Conservation (phyloP, 2,329 filamentous ascomycete species). For the Clathrospora elynae region DNA sequence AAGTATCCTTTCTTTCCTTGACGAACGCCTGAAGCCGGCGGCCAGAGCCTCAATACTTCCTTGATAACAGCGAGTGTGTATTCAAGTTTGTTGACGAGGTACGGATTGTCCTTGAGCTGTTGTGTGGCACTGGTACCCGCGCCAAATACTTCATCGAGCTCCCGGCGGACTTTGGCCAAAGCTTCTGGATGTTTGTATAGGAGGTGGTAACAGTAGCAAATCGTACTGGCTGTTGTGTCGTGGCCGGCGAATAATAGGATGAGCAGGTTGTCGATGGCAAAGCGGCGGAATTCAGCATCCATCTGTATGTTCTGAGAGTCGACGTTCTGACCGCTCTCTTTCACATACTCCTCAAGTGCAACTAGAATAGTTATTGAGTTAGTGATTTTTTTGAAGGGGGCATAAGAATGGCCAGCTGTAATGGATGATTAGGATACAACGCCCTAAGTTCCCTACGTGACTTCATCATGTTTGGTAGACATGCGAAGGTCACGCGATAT, state of each 20-base stretch:
- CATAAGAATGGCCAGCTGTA: no score
- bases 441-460: no score
- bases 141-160: conserved; percentile 42
- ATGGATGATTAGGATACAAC: no score
- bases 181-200: conserved; percentile 33
- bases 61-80: conserved; percentile 46
- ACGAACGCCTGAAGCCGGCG: conserved; percentile 40
- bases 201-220: conserved; percentile 38
- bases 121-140: conserved; percentile 14
- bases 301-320: conserved; percentile 21
- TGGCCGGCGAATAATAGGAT: conserved; percentile 45
- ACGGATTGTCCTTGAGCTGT: conserved; percentile 26
- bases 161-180: conserved; percentile 29
- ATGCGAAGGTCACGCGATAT: no score
- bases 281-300: conserved; percentile 29
- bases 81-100: conserved; percentile 36
- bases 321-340: conserved; percentile 34
- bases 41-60: conserved; percentile 42
- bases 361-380: conserved; percentile 13
- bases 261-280: conserved; percentile 33
- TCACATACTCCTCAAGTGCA: conserved; percentile 48
- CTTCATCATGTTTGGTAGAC: no score
- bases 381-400: background rate
- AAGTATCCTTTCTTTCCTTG: conserved; percentile 17
- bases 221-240: conserved; percentile 42